A percentile compares a stretch with the other conserved stretches of the same genome.
These are phyloP conservation scores for Candida xiaguanensis DNA, from an alignment of 805 yeast species.

Conservation along the genomic window DNA sequence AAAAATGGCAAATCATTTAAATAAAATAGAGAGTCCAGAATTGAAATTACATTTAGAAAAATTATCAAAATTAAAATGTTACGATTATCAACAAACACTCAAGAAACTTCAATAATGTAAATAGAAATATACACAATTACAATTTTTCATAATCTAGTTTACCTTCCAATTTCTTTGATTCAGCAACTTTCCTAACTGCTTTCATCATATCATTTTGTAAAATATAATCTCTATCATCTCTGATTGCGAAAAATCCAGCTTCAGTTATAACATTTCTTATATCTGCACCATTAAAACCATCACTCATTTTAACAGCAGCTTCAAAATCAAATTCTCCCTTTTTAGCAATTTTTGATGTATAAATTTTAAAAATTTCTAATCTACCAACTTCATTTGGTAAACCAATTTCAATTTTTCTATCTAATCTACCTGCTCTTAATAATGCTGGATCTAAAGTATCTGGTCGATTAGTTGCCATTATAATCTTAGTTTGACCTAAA, in stretches of 20 bases:
- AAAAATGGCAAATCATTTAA: slow-evolving; percentile 40
- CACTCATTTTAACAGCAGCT: slow-evolving; percentile 97
- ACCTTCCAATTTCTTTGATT: slow-evolving; percentile 95
- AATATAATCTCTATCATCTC: slow-evolving; percentile 96
- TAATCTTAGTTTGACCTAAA: slow-evolving; percentile 93
- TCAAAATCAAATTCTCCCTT: slow-evolving; percentile 96
- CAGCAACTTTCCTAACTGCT: slow-evolving; percentile 97
- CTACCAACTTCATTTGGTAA: slow-evolving; percentile 96
- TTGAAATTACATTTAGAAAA: slow-evolving; percentile 38
- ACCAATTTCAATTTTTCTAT: slow-evolving; percentile 92
- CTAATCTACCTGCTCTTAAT: slow-evolving; percentile 95
- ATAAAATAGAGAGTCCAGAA: slow-evolving; percentile 30
- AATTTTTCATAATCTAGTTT: slow-evolving; percentile 92
- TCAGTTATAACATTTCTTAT: slow-evolving; percentile 96
- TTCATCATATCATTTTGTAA: slow-evolving; percentile 92
- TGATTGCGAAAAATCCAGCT: slow-evolving; percentile 96
- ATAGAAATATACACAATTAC: slow-evolving; percentile 26
- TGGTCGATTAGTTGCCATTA: slow-evolving; percentile 99
- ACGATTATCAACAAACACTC: slow-evolving; percentile 30
- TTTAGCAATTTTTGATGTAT: slow-evolving; percentile 77
- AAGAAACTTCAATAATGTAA: slow-evolving; percentile 5
- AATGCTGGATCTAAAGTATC: slow-evolving; percentile 97
- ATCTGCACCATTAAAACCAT: slow-evolving; percentile 98
- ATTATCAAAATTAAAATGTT: slow-evolving; percentile 25
- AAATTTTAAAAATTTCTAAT: slow-evolving; percentile 90